Conservation (phyloP, 2,329 filamentous ascomycete genomes). For the Calonectria hongkongensis region DNA sequence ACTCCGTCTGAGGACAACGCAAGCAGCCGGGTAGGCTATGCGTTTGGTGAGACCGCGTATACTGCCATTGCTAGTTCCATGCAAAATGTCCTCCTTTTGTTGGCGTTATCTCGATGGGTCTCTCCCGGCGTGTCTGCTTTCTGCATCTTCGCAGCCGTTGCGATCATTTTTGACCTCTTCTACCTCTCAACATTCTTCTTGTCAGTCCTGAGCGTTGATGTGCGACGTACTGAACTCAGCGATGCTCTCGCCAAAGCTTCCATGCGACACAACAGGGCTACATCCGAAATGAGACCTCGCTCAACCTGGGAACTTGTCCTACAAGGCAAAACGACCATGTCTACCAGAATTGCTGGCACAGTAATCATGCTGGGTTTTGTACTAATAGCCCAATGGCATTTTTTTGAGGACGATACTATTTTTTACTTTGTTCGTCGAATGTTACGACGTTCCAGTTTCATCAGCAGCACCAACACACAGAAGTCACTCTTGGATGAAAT, state of each 20-base stretch:
- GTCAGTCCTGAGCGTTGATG: slow-evolving; percentile 86
- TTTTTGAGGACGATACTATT: slow-evolving; percentile 77
- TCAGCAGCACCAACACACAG: slow-evolving; percentile 55
- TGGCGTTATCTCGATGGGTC: slow-evolving; percentile 79
- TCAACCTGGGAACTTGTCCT: slow-evolving; percentile 76
- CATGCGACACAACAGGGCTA: slow-evolving; percentile 61
- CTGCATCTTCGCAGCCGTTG: slow-evolving; percentile 84
- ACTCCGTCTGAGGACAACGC: slow-evolving; percentile 82
- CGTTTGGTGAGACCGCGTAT: slow-evolving; percentile 83
- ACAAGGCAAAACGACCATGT: slow-evolving; percentile 79
- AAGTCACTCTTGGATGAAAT: slow-evolving; percentile 71
- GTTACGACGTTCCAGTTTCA: slow-evolving; percentile 43
- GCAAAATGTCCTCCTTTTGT: slow-evolving; percentile 82
- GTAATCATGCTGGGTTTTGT: slow-evolving; percentile 84
- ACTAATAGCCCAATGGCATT: slow-evolving; percentile 85
- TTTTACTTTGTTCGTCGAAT: slow-evolving; percentile 54
- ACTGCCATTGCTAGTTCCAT: slow-evolving; percentile 79
- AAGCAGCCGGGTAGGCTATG: slow-evolving; percentile 81
- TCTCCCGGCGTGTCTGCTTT: slow-evolving; percentile 84
- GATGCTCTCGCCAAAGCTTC: slow-evolving; percentile 79
- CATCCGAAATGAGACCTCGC: slow-evolving; percentile 49
- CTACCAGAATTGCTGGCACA: slow-evolving; percentile 84
- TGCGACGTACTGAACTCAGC: slow-evolving; percentile 83
- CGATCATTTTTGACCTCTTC: slow-evolving; percentile 85
- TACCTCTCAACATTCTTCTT: slow-evolving; percentile 88